A percentile compares a stretch with the other conserved stretches of the same genome.
Evolutionary conservation across 345 rosid genomes (phyloP).

Genomic region (Iberis pinnata): DNA sequence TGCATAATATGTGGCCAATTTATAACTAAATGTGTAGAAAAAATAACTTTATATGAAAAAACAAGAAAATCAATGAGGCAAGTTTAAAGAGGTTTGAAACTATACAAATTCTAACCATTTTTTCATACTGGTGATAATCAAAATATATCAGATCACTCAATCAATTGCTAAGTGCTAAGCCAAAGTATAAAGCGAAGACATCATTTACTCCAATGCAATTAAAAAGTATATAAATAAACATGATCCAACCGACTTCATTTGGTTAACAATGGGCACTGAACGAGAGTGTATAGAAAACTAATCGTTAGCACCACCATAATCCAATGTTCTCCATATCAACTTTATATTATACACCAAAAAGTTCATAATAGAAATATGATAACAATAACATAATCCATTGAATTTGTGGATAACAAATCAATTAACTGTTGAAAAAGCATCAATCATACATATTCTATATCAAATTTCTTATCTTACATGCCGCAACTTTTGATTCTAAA

Average conservation of each 20-base stretch:
- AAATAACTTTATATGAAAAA: neutral
- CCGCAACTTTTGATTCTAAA: conserved; percentile 4
- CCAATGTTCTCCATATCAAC: neutral
- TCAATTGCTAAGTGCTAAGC: neutral
- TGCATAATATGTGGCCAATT: conserved; percentile 80
- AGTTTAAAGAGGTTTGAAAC: neutral
- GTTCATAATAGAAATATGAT: too few relatives aligned
- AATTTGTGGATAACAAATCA: neutral
- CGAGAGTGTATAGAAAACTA: conserved; percentile 1
- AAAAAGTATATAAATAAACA: neutral
- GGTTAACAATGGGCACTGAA: neutral
- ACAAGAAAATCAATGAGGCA: conserved; percentile 18
- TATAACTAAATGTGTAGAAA: conserved; percentile 45
- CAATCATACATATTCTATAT: conserved; percentile 6
- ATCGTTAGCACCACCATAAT: neutral
- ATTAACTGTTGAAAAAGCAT: conserved; percentile 2
- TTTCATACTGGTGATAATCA: neutral
- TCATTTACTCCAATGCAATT: neutral
- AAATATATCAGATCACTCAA: neutral
- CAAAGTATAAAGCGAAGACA: neutral
- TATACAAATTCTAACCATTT: neutral
- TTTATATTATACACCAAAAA: too few relatives aligned
- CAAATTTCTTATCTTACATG: neutral
- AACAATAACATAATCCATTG: neutral
- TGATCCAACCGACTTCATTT: neutral